A percentile compares a stretch with the other conserved stretches of the same genome.
Evolutionary conservation across 2,329 filamentous ascomycete species (phyloP).

Genomic region (Microascus cirrosus): DNA sequence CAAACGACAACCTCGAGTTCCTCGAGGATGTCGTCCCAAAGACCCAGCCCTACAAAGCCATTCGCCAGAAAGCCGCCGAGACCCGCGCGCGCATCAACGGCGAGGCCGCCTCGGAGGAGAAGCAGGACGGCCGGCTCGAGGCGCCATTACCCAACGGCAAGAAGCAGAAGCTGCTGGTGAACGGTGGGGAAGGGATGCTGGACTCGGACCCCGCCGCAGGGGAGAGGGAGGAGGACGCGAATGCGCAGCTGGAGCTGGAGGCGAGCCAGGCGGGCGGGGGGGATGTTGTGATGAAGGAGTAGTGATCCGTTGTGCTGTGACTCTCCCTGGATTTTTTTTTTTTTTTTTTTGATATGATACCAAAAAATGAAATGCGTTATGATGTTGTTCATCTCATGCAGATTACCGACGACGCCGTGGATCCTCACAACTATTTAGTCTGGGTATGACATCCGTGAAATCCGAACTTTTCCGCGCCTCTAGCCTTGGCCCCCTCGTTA

Average conservation of each 20-base stretch:
- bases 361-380: background rate
- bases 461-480: background rate
- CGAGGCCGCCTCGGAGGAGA: conserved; percentile 22
- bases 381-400: background rate
- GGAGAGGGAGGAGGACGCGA: conserved; percentile 27
- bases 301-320: conserved; percentile 10
- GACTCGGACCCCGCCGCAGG: background rate
- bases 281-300: conserved; percentile 51
- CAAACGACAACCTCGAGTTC: conserved; percentile 91
- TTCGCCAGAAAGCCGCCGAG: conserved; percentile 52
- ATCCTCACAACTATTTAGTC: background rate
- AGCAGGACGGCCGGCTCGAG: background rate
- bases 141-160: conserved; percentile 2
- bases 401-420: background rate
- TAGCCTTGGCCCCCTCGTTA: background rate
- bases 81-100: conserved; percentile 35
- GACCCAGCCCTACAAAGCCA: conserved; percentile 69
- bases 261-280: conserved; percentile 33
- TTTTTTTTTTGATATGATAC: background rate
- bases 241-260: conserved; percentile 43
- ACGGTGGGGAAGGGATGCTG: conserved; percentile 7
- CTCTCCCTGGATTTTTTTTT: no score
- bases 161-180: conserved; percentile 9
- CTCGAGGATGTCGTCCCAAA: conserved; percentile 82
- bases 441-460: background rate